Evolutionary conservation across 148 eudicot genomes (phyloP).

Genomic region (Dianthus caryophyllus): DNA sequence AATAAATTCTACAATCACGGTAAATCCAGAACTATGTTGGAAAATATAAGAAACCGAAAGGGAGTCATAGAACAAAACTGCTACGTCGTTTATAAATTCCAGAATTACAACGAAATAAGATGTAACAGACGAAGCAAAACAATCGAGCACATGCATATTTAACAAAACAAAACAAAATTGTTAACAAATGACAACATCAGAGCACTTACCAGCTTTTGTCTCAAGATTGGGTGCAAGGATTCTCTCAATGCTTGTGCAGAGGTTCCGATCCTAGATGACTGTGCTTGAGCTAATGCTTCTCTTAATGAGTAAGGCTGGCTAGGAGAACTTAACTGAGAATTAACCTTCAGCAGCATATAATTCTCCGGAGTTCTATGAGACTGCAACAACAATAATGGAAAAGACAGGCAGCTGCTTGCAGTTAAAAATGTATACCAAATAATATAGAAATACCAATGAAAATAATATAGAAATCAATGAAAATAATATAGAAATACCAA

Average conservation of each 20-base stretch:
- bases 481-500: not conserved
- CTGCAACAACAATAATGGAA: conserved; percentile 33
- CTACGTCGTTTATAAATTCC: too few relatives aligned
- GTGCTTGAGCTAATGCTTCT: conserved; percentile 99
- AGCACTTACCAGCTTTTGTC: conserved; percentile 84
- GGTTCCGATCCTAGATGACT: conserved; percentile 96
- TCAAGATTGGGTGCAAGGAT: conserved; percentile 91
- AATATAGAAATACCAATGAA: not conserved
- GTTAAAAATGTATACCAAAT: conserved; percentile 6
- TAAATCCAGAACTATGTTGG: too few relatives aligned
- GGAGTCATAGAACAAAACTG: too few relatives aligned
- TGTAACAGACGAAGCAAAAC: too few relatives aligned
- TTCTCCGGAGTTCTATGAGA: conserved; percentile 94
- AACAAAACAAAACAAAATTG: not conserved
- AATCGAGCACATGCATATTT: too few relatives aligned
- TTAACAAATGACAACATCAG: not conserved
- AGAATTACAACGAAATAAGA: too few relatives aligned
- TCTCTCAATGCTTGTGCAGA: conserved; percentile 89
- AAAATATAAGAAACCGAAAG: too few relatives aligned
- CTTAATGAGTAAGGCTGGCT: conserved; percentile 98
- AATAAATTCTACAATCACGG: too few relatives aligned
- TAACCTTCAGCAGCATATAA: conserved; percentile 89
- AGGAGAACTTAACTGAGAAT: conserved; percentile 96
- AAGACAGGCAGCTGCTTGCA: conserved; percentile 1
- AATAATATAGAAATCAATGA: too few relatives aligned